phyloP scores from a whole-genome alignment of 805 yeast species.

The Candida germanica region DNA sequence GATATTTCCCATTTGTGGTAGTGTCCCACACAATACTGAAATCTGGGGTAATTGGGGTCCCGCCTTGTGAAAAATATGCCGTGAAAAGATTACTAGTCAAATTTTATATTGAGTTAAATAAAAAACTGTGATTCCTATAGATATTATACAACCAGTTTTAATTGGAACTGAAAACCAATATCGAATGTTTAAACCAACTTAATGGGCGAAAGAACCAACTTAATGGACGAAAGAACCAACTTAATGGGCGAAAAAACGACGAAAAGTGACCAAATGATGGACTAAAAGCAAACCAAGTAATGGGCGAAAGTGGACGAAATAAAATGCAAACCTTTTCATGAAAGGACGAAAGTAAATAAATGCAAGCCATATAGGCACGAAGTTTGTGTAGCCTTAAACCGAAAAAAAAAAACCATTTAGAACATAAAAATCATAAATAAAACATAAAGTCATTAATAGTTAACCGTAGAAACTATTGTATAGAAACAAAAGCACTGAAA shows the following conservation, averaged over 20 bases:
- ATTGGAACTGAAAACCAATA: conserved; percentile 1
- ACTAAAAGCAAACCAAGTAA: conserved; percentile 7
- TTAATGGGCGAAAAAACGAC: conserved; percentile 7
- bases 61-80: background rate
- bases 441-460: background rate
- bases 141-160: conserved; percentile 4
- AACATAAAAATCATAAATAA: background rate
- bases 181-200: too few species aligned
- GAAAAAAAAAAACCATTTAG: background rate
- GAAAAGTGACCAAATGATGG: too few species aligned
- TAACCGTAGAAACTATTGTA: conserved; percentile 2
- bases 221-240: conserved; percentile 6
- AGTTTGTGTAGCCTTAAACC: conserved; percentile 2
- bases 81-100: background rate
- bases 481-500: conserved; percentile 18
- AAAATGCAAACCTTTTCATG: background rate
- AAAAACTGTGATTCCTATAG: conserved; percentile 5
- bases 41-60: too few species aligned
- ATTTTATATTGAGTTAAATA: background rate
- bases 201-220: conserved; percentile 8
- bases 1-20: too few species aligned
- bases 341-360: background rate
- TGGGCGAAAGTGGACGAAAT: conserved; percentile 9
- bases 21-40: too few species aligned
- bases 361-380: conserved; percentile 6